Evolutionary conservation across 139 green algal genomes (phyloP), one percentile per base, ranked within the genome.

Genomic region (Closterium sp.): DNA sequence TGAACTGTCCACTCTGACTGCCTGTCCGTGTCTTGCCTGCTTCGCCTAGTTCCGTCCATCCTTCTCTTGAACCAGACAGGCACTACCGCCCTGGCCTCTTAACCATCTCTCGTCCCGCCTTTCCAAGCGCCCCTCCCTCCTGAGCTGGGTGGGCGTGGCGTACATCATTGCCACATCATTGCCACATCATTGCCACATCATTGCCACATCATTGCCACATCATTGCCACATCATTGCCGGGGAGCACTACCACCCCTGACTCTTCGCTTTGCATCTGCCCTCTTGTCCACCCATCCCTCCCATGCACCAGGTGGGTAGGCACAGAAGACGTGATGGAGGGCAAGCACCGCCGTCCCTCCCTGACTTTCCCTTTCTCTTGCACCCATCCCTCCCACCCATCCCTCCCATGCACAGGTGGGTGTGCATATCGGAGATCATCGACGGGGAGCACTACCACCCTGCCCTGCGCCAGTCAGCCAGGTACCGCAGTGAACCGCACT

Each of bases 361-460:
- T 28, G 38, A 9, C 87, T 22, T 4, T 86, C 5, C 4, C 79
- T 4, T 30, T 5, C 31, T 30, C n/a, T n/a, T 5, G 6, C 31
- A 22, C 24, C 27, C n/a, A 31, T 28, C 32, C 86, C 42, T 32
- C 21, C 31, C 38, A 50, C 28, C n/a, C 32, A 86, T 86, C 10
- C 87, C 30, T 70, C 13, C 4, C 13, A 34, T 24, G 19, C 24
- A 62, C 32, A 90, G 87, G 87, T 90, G 87, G 87, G 30, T 90
- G 28, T 73, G 87, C 30, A 45, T 90, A 62, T 2, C 30, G 22
- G 87, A 90, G 10, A 90, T 90, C n/a, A 90, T 90, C 32, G 9
- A 34, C 1, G 87, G 87, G 28, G 87, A 87, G 28, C n/a, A 90
- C 87, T 90, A 62, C 30, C 87, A 90, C 30, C 87, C 87, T 24